A percentile compares a stretch with the other conserved stretches of the same genome.
phyloP scores from a whole-genome alignment of 148 eudicot species.

The Pouteria glomerata region DNA sequence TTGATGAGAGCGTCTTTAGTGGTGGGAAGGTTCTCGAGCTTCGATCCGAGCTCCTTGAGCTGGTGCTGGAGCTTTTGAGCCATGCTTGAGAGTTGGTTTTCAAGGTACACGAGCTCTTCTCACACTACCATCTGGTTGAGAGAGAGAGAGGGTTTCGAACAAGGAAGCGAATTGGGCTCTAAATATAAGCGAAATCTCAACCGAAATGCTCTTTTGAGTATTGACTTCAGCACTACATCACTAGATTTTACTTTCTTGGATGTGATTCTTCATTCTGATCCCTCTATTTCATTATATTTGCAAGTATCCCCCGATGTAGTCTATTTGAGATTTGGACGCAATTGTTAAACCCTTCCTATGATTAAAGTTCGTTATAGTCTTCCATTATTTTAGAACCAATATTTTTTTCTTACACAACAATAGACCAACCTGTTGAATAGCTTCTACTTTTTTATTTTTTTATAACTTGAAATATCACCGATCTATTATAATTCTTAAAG shows the following conservation, averaged over 20 bases:
- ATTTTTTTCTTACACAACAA: too few species aligned
- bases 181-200: not conserved
- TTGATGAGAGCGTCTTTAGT: constrained; percentile 74
- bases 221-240: not conserved
- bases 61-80: constrained; percentile 39
- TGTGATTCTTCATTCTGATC: not conserved
- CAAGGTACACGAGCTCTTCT: not conserved
- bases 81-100: constrained; percentile 7
- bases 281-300: not conserved
- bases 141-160: constrained; percentile 5
- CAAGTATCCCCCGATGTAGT: too few species aligned
- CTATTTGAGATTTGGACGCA: too few species aligned
- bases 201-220: not conserved
- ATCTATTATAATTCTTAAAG: too few species aligned
- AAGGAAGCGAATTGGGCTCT: not conserved
- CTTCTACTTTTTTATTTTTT: too few species aligned
- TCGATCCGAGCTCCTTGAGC: constrained; percentile 85
- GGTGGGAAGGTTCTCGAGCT: constrained; percentile 60
- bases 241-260: not conserved
- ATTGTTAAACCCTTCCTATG: too few species aligned
- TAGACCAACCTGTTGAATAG: too few species aligned
- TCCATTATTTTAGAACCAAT: too few species aligned
- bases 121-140: constrained; percentile 1
- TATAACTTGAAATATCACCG: too few species aligned
- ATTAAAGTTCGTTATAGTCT: too few species aligned